Base-by-base conservation (phyloP, 2,329 filamentous ascomycete species). In the Diaporthe ilicicola region DNA sequence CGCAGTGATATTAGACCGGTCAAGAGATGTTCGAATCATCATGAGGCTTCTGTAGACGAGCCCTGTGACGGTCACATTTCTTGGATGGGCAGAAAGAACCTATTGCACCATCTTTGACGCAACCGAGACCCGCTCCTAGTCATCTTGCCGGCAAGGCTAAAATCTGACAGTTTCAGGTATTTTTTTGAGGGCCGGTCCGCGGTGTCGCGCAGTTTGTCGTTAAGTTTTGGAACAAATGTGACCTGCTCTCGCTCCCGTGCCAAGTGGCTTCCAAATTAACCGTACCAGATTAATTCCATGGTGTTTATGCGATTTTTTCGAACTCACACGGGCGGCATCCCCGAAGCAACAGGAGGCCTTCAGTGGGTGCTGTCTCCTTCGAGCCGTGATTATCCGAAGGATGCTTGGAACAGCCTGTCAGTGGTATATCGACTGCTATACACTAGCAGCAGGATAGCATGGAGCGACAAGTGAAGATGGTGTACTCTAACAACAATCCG, bases 151-250 rank as follows among this genome's bases (percentile, higher is more conserved):
- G 65, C 62, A 55, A 22, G 29, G 29, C 70, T 71, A 71, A 68
- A 69, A 55, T 64, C 70, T 71, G 55, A 71, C 70, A 42, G 48
- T 32, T 54, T 29, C 59, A 51, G 51, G 46, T 32, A 22, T 68
- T 53, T 42, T 44, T 42, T 27, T 34, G 70, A 71, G 65, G 70
- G 37, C 65, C 70, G 70, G 67, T 55, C 70, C 70, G 70, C 54
- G 55, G 70, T 64, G 65, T 44, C 39, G 62, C 53, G 61, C 62
- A 37, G 17, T 46, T 51, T 13, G 27, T 17, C 24, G n/a, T 67
- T 44, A 27, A 17, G 54, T 61, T 56, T 50, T 22, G 54, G 53
- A 13, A 50, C 39, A 53, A 27, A 59, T 48, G 44, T 54, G 53
- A 70, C 46, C 34, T 46, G 27, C 19, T n/a, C 48, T 39, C 17